Evolutionary conservation across 176 grass and related monocot genomes (phyloP), one percentile per base, ranked within the genome.

Genomic region (Zizania latifolia): DNA sequence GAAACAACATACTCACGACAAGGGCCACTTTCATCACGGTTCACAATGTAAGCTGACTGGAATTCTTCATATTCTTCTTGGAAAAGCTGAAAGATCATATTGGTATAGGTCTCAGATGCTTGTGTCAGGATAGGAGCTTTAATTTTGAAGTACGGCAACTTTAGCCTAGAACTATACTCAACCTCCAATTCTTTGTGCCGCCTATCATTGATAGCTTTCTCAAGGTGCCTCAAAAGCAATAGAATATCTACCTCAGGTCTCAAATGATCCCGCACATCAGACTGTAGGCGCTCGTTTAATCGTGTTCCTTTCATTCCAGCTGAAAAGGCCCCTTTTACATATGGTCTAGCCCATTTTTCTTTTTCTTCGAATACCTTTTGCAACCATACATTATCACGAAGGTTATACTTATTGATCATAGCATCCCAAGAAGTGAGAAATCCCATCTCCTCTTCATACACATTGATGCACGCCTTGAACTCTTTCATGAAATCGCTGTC

Each of bases 1-100:
- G 51, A 82, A 74, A 91, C 67, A 8, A 84, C 70, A 76, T 85
- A 87, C 62, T 87, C 81, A 64, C 60, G 71, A 75, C 60, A 44
- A 11, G 71, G 77, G 6, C 55, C 65, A 22, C 58, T 87, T 64
- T 85, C 85, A 45, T 85, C 85, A 61, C 77, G 77, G 38, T 82
- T 82, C 58, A 72, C 71, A 78, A 86, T 65, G 57, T 86, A 93
- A 83, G 83, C 86, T 58, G 80, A 89, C 48, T 89, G 86, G 69
- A 93, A 89, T 72, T 91, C 89, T 53, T 87, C 89, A 30, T 87
- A 84, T 70, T 91, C 89, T 62, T 77, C 67, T 62, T 87, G 81
- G 58, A 92, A 92, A 56, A 78, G 65, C 39, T 82, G 81, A 72
- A 92, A 92, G 40, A 92, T 92, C 37, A 46, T 70, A 77, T 74